A percentile compares a stretch with the other conserved stretches of the same genome.
phyloP scores from a whole-genome alignment of 441 rosid genomes.

The Flueggea neowawraea region DNA sequence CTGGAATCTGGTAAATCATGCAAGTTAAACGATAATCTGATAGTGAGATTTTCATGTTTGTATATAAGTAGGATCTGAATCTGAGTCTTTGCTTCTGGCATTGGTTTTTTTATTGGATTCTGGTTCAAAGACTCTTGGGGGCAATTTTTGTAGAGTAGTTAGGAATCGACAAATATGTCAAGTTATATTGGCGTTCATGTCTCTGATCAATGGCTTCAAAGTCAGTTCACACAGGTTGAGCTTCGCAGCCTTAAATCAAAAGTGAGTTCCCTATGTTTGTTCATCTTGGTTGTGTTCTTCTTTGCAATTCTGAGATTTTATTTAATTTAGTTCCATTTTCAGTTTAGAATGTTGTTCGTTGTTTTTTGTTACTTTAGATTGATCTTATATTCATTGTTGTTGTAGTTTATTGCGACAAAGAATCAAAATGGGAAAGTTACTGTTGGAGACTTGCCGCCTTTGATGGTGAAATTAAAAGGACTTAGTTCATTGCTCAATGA shows the following conservation, averaged over 20 bases:
- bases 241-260: constrained; percentile 87
- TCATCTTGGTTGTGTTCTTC: no score
- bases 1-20: constrained; percentile 10
- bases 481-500: constrained; percentile 53
- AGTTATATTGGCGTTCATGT: constrained; percentile 80
- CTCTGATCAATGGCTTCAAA: constrained; percentile 96
- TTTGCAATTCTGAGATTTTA: not conserved
- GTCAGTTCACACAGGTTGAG: constrained; percentile 99
- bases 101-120: constrained; percentile 20
- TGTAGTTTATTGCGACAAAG: constrained; percentile 60
- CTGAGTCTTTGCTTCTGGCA: constrained; percentile 16
- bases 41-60: constrained; percentile 2
- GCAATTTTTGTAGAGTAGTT: constrained; percentile 8
- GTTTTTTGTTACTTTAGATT: constrained; percentile 7
- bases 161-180: constrained; percentile 55
- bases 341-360: not conserved
- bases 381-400: constrained; percentile 10
- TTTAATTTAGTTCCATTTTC: not conserved
- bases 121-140: constrained; percentile 19
- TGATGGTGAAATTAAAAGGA: constrained; percentile 65
- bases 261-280: constrained; percentile 29
- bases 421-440: constrained; percentile 56
- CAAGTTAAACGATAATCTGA: constrained; percentile 8
- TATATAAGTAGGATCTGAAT: constrained; percentile 14
- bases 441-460: constrained; percentile 61